phyloP scores from a whole-genome alignment of 1,284 basidiomycete species.

The Ganoderma leucocontextum region DNA sequence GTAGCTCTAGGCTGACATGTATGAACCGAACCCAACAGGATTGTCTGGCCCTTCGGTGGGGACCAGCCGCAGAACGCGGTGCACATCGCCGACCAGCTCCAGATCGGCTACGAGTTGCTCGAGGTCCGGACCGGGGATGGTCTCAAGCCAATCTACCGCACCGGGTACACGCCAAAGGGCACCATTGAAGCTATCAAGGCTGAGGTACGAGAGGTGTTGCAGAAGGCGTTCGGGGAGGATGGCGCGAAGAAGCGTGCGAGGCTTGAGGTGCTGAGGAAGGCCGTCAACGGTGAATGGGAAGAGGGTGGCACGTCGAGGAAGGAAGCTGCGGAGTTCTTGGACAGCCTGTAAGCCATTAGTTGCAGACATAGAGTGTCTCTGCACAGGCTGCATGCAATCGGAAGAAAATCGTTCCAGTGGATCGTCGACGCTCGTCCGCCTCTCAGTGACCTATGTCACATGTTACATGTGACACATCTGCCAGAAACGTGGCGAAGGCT shows the following conservation, averaged over 20 bases:
- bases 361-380: no score
- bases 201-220: slow-evolving; percentile 31
- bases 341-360: slow-evolving; percentile 7
- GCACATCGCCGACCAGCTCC: slow-evolving; percentile 30
- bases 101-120: slow-evolving; percentile 40
- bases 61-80: slow-evolving; percentile 40
- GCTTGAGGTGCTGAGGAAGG: slow-evolving; percentile 24
- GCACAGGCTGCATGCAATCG: no score
- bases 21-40: slow-evolving; percentile 6
- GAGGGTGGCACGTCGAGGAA: slow-evolving; percentile 23
- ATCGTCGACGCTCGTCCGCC: no score
- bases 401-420: no score
- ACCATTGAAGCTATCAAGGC: slow-evolving; percentile 34
- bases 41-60: slow-evolving; percentile 36
- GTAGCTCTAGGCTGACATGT: neutral
- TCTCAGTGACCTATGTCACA: no score
- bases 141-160: slow-evolving; percentile 32
- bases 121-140: slow-evolving; percentile 38
- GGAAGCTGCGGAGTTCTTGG: slow-evolving; percentile 24
- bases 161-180: slow-evolving; percentile 30
- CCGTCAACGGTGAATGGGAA: slow-evolving; percentile 25
- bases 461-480: no score
- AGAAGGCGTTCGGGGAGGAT: slow-evolving; percentile 34
- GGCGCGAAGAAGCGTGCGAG: slow-evolving; percentile 33
- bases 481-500: no score